Base-by-base conservation (phyloP, 1,284 basidiomycete species). In the Leucoagaricus sp. region DNA sequence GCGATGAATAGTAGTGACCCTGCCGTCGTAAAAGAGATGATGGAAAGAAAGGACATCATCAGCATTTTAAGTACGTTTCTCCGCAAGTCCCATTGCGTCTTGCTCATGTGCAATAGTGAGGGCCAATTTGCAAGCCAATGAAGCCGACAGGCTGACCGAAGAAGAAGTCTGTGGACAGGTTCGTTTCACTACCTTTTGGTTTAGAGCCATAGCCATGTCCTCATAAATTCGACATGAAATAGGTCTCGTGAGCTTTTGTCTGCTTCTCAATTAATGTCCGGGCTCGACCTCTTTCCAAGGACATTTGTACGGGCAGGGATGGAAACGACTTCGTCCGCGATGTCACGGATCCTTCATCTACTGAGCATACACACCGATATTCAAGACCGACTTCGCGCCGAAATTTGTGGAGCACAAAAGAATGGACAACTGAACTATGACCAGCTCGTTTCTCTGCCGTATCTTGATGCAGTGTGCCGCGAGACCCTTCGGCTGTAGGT, bases 261-360 rank as follows among this genome's bases (percentile, higher is more conserved):
- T 28, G 8, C 5, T 15, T n/a, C n/a, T 23, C 13, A 31, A 17
- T n/a, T n/a, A 23, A 13, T 28, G 1, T 8, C 40, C 36, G 12
- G 12, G 12, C 15, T n/a, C 17, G 36, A 38, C 36, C 17, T 15
- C 12, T 15, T 12, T 13, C 4, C 8, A 4, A 80, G 78, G 7
- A 70, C 74, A 1, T 66, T 81, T 29, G 73, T 72, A 0, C 79
- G 79, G 56, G 78, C 76, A 3, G 78, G 69, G 3, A 75, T 73
- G 54, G 78, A 80, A 57, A 78, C 77, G 1, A 80, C 78, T 0
- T 75, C 78, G 2, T 69, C 65, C 10, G 75, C 74, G 0, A 57
- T 80, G 4, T 69, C 75, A 1, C 68, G 75, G 4, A 71, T 67
- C 26, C 54, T 80, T 1, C 64, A 74, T 40, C 61, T 74, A 25